These are phyloP conservation scores for Cladosporium sp. DNA, from an alignment of 2,329 filamentous ascomycete species.

Conservation along the genomic window DNA sequence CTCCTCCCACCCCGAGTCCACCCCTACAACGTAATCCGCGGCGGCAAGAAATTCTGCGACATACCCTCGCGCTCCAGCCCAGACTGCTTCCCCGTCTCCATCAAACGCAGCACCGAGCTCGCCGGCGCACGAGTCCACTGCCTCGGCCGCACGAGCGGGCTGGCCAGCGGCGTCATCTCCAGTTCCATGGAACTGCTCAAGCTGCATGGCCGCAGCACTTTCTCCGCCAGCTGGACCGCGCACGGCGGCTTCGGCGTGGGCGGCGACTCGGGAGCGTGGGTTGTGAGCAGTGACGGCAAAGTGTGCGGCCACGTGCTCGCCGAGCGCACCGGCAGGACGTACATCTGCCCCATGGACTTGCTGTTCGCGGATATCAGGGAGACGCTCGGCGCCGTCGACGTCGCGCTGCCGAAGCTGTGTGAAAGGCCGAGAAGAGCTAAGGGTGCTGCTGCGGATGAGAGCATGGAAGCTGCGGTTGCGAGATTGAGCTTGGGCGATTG, in stretches of 20 bases:
- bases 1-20: constrained; percentile 73
- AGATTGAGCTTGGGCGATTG: not conserved
- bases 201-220: constrained; percentile 79
- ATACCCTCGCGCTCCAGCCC: constrained; percentile 36
- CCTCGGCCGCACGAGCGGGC: constrained; percentile 80
- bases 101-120: constrained; percentile 63
- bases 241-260: constrained; percentile 67
- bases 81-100: constrained; percentile 48
- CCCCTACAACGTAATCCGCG: constrained; percentile 69
- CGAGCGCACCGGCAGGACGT: constrained; percentile 72
- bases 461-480: constrained; percentile 8
- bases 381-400: constrained; percentile 68
- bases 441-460: not conserved
- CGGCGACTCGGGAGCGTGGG: constrained; percentile 91
- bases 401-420: constrained; percentile 62
- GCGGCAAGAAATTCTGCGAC: constrained; percentile 45
- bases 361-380: constrained; percentile 81
- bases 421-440: not conserved
- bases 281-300: constrained; percentile 76
- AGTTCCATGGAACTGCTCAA: constrained; percentile 81
- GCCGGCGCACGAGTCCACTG: constrained; percentile 82
- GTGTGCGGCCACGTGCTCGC: constrained; percentile 90
- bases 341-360: constrained; percentile 94
- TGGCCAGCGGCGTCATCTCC: constrained; percentile 77
- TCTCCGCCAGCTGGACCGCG: constrained; percentile 71